Percentiles rank a stretch among this genome's conserved stretches.
These are phyloP conservation scores for Isoetes taiwanensis DNA, from an alignment of 75 land plant genomes.

Conservation along the genomic window DNA sequence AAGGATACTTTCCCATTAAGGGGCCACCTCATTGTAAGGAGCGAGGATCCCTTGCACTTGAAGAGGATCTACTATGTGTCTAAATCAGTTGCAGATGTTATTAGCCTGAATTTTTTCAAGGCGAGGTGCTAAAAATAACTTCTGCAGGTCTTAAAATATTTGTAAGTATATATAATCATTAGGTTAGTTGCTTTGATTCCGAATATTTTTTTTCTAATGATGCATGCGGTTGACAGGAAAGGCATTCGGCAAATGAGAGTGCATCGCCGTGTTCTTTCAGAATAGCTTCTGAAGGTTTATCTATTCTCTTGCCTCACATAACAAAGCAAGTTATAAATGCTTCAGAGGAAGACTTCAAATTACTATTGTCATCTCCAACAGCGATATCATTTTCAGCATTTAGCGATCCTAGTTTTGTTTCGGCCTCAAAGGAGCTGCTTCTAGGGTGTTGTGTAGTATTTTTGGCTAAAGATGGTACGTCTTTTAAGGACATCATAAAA, in stretches of 20 bases:
- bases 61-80: slow-evolving; percentile 93
- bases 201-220: background rate
- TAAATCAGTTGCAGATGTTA: slow-evolving; percentile 56
- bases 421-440: slow-evolving; percentile 39
- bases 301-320: slow-evolving; percentile 73
- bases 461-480: slow-evolving; percentile 50
- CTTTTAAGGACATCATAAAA: too few relatives aligned
- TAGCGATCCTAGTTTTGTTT: slow-evolving; percentile 41
- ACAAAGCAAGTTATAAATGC: slow-evolving; percentile 58
- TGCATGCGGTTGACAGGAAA: slow-evolving; percentile 41
- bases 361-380: slow-evolving; percentile 46
- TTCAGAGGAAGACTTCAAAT: slow-evolving; percentile 51
- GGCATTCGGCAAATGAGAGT: slow-evolving; percentile 67
- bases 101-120: slow-evolving; percentile 50
- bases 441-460: slow-evolving; percentile 75
- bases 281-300: slow-evolving; percentile 95
- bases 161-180: too few relatives aligned
- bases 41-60: slow-evolving; percentile 54
- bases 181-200: background rate
- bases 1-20: slow-evolving; percentile 42
- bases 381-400: slow-evolving; percentile 65
- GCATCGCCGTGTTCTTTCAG: slow-evolving; percentile 50
- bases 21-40: slow-evolving; percentile 69
- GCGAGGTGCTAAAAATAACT: slow-evolving; percentile 85
- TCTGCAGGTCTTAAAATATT: slow-evolving; percentile 86